Percentiles rank a stretch among this genome's conserved stretches.
Evolutionary conservation across 257 asterid species (phyloP).

Genomic region (Penstemon eatonii): DNA sequence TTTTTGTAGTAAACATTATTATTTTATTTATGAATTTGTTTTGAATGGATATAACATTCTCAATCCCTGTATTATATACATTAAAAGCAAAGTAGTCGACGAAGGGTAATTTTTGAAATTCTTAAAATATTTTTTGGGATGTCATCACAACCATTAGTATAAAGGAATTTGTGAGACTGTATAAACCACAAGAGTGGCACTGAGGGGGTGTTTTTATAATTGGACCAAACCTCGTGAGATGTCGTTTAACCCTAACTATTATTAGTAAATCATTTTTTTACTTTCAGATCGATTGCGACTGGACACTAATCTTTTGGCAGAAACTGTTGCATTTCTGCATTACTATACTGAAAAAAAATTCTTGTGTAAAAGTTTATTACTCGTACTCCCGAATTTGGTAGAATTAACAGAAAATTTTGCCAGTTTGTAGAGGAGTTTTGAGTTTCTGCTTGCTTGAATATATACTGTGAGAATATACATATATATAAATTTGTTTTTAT

Average conservation of each 20-base stretch:
- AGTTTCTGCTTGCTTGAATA: conserved; percentile 13
- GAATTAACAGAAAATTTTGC: background rate
- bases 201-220: no score
- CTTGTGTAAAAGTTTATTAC: conserved; percentile 1
- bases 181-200: no score
- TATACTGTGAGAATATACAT: background rate
- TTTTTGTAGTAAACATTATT: no score
- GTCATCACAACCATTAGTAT: no score
- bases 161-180: no score
- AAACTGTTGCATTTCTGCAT: background rate
- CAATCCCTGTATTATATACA: no score
- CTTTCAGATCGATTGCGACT: background rate
- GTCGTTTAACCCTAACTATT: background rate
- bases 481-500: conserved; percentile 41
- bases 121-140: no score
- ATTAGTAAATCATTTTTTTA: background rate
- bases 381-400: conserved; percentile 14
- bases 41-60: no score
- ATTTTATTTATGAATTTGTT: no score
- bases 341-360: background rate
- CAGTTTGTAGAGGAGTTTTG: background rate
- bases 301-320: background rate
- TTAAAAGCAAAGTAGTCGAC: no score
- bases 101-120: no score
- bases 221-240: no score